Conservation (phyloP, 768 basidiomycete species). For the Mrakia hoshinonis region DNA sequence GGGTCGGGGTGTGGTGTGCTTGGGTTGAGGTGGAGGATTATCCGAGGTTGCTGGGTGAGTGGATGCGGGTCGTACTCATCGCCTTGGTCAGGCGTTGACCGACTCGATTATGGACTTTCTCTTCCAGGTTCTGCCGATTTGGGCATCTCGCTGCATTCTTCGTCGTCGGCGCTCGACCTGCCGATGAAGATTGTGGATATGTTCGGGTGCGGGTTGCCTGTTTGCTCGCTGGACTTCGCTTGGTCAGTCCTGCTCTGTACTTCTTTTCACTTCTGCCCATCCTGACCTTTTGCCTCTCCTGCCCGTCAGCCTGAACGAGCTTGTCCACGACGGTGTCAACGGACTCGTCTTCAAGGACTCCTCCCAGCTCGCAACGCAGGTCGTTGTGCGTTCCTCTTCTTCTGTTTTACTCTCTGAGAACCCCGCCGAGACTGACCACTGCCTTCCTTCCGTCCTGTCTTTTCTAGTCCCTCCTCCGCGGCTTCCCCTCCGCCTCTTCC, state of each 20-base stretch:
- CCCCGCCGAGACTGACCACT: background rate
- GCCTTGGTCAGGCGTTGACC: background rate
- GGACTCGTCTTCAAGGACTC: slow-evolving; percentile 68
- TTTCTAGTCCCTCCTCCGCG: slow-evolving; percentile 50
- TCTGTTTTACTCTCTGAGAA: background rate
- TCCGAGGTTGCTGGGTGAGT: slow-evolving; percentile 67
- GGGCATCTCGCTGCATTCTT: slow-evolving; percentile 81
- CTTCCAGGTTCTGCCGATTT: slow-evolving; percentile 73
- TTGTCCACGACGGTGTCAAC: slow-evolving; percentile 75
- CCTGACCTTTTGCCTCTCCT: background rate
- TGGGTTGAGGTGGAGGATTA: slow-evolving; percentile 91
- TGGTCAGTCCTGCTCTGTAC: slow-evolving; percentile 51
- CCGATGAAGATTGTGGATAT: slow-evolving; percentile 99
- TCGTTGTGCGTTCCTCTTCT: slow-evolving; percentile 33
- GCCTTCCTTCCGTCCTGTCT: background rate
- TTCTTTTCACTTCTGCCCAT: background rate
- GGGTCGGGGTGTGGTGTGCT: slow-evolving; percentile 66
- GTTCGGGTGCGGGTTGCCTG: slow-evolving; percentile 94
- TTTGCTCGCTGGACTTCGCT: slow-evolving; percentile 75
- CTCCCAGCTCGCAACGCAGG: slow-evolving; percentile 57
- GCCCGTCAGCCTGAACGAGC: slow-evolving; percentile 62
- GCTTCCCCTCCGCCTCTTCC: slow-evolving; percentile 43
- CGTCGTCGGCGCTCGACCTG: slow-evolving; percentile 80
- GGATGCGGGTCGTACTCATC: background rate
- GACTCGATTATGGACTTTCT: background rate